Base-by-base conservation (phyloP, 2,329 filamentous ascomycete genomes). In the Cryphonectria nitschkei region DNA sequence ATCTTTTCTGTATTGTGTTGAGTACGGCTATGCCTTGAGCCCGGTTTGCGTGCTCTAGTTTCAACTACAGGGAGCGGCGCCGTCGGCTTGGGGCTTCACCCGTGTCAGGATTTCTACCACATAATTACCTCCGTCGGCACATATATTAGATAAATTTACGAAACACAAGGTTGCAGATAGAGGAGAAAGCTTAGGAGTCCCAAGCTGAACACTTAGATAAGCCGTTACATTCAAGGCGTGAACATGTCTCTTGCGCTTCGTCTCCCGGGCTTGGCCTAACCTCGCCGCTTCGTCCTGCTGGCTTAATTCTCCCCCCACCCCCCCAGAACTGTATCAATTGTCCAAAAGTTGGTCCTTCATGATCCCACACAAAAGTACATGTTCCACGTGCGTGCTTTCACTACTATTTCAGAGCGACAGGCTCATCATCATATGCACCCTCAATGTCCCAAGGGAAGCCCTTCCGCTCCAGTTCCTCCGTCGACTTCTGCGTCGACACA, bases 371-470 rank as follows among this genome's bases (percentile, higher is more conserved):
- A 6, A 34, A 34, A 34, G 34, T 34, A 34, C 34, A 34, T 6
- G 6, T 34, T 34, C 3, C 34, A 34, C 34, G 34, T 34, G 34
- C 34, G 6, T 52, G 26, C 19, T 5, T 34, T 6, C n/a, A 54
- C 9, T 14, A 5, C 50, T 54, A 54, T 26, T 54, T 54, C n/a
- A 54, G 50, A 54, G 26, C n/a, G 8, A 54, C 50, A 54, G 50
- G 50, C 50, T 54, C 50, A 54, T 60, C 26, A 60, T 34, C 56
- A 34, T 32, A 26, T 26, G 26, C n/a, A n/a, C 46, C 16, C 63
- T 65, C 43, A 9, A 29, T n/a, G 13, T 52, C 63, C 63, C 63
- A 65, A 14, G 63, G 43, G 43, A 54, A 65, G 13, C 41, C 39
- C 6, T 50, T 37, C n/a, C 34, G 41, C 14, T 9, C 29, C 5